Conservation (phyloP, 768 basidiomycete species). For the Mycena galopus region DNA sequence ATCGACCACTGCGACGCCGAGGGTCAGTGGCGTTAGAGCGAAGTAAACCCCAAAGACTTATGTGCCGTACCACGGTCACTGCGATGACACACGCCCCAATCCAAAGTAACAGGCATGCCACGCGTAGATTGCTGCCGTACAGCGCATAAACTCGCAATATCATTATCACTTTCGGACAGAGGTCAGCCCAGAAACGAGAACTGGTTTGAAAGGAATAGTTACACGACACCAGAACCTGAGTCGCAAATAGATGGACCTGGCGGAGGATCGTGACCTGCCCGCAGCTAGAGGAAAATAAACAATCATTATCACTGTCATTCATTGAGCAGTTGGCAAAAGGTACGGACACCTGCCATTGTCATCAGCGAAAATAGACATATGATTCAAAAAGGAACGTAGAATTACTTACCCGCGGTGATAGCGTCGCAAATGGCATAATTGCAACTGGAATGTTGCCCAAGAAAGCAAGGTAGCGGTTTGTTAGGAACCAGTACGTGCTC, state of each 20-base stretch:
- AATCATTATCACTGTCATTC: no score
- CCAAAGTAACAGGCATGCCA: constrained; percentile 43
- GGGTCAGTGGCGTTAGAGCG: not conserved
- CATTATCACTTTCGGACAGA: not conserved
- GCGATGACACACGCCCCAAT: not conserved
- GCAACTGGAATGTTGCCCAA: constrained; percentile 52
- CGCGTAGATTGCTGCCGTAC: constrained; percentile 61
- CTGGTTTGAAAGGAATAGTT: not conserved
- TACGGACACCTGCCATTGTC: not conserved
- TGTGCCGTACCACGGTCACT: not conserved
- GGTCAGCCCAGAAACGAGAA: not conserved
- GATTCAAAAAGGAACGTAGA: no score
- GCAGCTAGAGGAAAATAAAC: not conserved
- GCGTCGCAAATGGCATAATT: constrained; percentile 45
- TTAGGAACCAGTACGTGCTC: constrained; percentile 60
- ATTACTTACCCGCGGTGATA: constrained; percentile 27
- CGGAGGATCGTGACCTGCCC: not conserved
- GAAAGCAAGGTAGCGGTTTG: constrained; percentile 64
- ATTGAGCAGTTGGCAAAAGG: not conserved
- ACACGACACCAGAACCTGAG: constrained; percentile 2
- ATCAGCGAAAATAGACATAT: not conserved
- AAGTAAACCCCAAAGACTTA: not conserved
- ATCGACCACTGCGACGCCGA: constrained; percentile 1
- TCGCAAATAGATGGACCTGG: not conserved
- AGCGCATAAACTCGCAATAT: not conserved